A percentile compares a stretch with the other conserved stretches of the same genome.
Evolutionary conservation across 1,139 yeast genomes (phyloP).

Genomic region (Taphrina wiesneri): DNA sequence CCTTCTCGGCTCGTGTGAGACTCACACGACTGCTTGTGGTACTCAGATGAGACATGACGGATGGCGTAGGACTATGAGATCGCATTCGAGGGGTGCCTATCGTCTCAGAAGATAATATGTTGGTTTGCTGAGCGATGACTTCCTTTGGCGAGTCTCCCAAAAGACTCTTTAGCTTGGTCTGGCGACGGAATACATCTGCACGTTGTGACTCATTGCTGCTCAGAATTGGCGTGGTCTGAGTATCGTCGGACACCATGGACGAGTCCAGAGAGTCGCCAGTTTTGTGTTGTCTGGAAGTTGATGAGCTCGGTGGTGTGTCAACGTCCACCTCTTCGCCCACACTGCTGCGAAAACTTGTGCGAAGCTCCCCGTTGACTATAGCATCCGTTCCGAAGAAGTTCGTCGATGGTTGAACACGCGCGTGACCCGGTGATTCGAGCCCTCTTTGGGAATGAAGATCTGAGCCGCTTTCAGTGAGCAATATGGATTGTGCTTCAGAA

Average conservation of each 20-base stretch:
- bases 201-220: constrained; percentile 4
- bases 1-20: constrained; percentile 7
- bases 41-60: background rate
- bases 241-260: background rate
- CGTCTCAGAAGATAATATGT: background rate
- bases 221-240: background rate
- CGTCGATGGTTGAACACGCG: background rate
- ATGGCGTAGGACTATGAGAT: constrained; percentile 4
- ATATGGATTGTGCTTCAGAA: background rate
- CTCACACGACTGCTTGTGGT: constrained; percentile 15
- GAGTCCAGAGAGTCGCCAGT: background rate
- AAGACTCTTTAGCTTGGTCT: constrained; percentile 7
- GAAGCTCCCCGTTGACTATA: background rate
- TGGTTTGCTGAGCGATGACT: background rate
- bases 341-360: background rate
- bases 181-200: constrained; percentile 5
- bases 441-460: background rate
- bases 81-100: background rate
- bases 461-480: background rate
- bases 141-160: constrained; percentile 9
- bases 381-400: background rate
- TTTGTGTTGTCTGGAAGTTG: background rate
- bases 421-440: background rate
- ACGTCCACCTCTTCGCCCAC: background rate
- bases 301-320: background rate